phyloP scores from a whole-genome alignment of 352 stramenopile genomes.

The Globisporangium irregulare region DNA sequence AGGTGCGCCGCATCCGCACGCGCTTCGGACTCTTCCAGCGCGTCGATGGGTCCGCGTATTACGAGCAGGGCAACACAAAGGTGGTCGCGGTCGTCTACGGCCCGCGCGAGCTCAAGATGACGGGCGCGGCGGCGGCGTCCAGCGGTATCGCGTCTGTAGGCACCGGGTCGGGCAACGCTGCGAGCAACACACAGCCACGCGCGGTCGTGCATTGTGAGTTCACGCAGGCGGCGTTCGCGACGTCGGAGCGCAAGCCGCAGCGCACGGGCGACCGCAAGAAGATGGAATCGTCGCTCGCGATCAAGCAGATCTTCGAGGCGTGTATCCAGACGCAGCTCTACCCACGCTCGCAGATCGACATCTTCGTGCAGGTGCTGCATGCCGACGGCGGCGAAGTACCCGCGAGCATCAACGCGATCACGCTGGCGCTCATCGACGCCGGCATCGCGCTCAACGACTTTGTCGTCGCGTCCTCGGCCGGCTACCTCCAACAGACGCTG shows the following conservation, averaged over 20 bases:
- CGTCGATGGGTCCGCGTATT: slow-evolving; percentile 86
- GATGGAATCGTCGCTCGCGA: slow-evolving; percentile 81
- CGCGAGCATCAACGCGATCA: slow-evolving; percentile 89
- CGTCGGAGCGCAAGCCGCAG: slow-evolving; percentile 77
- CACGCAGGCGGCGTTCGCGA: slow-evolving; percentile 86
- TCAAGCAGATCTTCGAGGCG: slow-evolving; percentile 92
- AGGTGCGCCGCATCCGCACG: slow-evolving; percentile 81
- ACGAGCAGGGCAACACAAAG: slow-evolving; percentile 90
- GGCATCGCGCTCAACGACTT: slow-evolving; percentile 92
- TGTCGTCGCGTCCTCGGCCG: slow-evolving; percentile 86
- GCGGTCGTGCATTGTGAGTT: slow-evolving; percentile 83
- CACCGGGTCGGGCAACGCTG: slow-evolving; percentile 56
- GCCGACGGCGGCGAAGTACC: slow-evolving; percentile 86
- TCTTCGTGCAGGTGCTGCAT: slow-evolving; percentile 91
- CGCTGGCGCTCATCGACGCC: slow-evolving; percentile 88
- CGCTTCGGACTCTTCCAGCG: slow-evolving; percentile 83
- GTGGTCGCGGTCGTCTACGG: slow-evolving; percentile 87
- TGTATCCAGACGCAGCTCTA: slow-evolving; percentile 91
- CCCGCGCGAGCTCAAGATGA: slow-evolving; percentile 69
- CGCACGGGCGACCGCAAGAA: slow-evolving; percentile 85
- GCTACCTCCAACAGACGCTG: slow-evolving; percentile 88
- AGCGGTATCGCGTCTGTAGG: slow-evolving; percentile 47
- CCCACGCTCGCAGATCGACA: slow-evolving; percentile 90
- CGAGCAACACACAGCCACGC: slow-evolving; percentile 66
- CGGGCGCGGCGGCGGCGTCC: slow-evolving; percentile 26